Evolutionary conservation across 108 stramenopile genomes (phyloP).

Genomic region (Nitzschia putrida): DNA sequence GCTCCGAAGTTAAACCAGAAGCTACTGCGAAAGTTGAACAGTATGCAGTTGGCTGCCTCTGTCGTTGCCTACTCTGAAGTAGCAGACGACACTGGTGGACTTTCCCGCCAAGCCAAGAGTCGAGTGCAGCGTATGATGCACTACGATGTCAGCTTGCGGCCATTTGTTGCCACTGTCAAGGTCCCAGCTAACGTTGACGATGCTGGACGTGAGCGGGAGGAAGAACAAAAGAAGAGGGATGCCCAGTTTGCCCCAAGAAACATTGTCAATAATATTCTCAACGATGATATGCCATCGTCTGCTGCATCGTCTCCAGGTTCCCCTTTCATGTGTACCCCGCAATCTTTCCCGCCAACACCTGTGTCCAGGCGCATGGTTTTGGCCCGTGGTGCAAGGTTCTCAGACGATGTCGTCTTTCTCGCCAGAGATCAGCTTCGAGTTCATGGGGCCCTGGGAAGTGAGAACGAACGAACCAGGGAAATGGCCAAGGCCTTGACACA

Average conservation of each 20-base stretch:
- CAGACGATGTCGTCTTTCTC: constrained; percentile 92
- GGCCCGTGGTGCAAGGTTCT: constrained; percentile 79
- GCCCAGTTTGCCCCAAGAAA: neutral
- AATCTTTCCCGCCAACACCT: constrained; percentile 95
- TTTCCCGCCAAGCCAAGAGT: constrained; percentile 60
- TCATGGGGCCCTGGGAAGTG: constrained; percentile 69
- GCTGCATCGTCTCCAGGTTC: constrained; percentile 53
- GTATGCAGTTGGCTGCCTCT: constrained; percentile 67
- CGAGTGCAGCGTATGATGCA: constrained; percentile 88
- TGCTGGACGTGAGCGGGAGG: neutral
- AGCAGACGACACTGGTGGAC: constrained; percentile 61
- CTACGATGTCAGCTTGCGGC: constrained; percentile 79
- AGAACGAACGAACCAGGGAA: constrained; percentile 80
- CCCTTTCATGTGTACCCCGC: constrained; percentile 95
- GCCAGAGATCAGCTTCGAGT: constrained; percentile 93
- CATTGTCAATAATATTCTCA: neutral
- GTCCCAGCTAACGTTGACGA: constrained; percentile 19
- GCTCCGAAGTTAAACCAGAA: constrained; percentile 26
- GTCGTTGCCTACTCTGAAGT: constrained; percentile 73
- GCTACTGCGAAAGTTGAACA: constrained; percentile 60
- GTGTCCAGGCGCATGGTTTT: constrained; percentile 83
- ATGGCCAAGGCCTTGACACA: constrained; percentile 82
- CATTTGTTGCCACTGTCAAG: constrained; percentile 84
- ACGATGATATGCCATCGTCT: constrained; percentile 14
- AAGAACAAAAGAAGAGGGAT: neutral